These are phyloP conservation scores for Aspergillus wentii DNA, from an alignment of 495 filamentous ascomycete species.

Conservation along the genomic window DNA sequence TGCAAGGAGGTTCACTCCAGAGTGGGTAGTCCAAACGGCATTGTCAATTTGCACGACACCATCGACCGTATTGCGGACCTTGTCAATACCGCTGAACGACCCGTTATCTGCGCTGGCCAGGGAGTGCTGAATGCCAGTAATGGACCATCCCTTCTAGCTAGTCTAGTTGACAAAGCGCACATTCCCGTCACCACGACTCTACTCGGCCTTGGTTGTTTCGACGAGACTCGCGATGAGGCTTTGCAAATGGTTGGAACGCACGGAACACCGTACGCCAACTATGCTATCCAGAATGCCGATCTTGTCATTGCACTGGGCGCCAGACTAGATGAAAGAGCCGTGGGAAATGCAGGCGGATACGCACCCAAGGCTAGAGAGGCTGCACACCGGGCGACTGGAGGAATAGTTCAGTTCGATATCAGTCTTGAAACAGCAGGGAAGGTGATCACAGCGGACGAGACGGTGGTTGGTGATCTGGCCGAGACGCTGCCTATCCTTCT, in stretches of 20 bases:
- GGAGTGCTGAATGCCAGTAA: slow-evolving; percentile 48
- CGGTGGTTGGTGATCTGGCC: slow-evolving; percentile 56
- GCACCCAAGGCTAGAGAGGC: slow-evolving; percentile 53
- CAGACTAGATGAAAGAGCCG: slow-evolving; percentile 63
- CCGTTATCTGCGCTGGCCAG: slow-evolving; percentile 58
- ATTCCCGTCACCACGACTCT: slow-evolving; percentile 62
- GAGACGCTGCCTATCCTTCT: slow-evolving; percentile 68
- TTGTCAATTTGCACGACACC: too few species aligned
- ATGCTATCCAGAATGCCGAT: slow-evolving; percentile 62
- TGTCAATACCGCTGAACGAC: slow-evolving; percentile 55
- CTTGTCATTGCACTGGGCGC: slow-evolving; percentile 58
- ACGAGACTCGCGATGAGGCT: slow-evolving; percentile 54
- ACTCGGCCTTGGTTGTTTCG: slow-evolving; percentile 60
- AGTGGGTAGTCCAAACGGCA: too few species aligned
- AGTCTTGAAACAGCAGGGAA: slow-evolving; percentile 65
- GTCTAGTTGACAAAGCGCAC: slow-evolving; percentile 51
- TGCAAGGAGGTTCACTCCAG: too few species aligned
- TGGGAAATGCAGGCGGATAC: slow-evolving; percentile 47
- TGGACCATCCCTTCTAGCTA: slow-evolving; percentile 49
- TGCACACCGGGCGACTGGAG: slow-evolving; percentile 53
- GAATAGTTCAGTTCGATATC: slow-evolving; percentile 63
- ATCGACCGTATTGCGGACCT: too few species aligned
- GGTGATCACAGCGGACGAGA: slow-evolving; percentile 57
- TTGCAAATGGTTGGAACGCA: slow-evolving; percentile 66
- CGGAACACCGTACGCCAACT: slow-evolving; percentile 60